Conservation (phyloP, 2,329 filamentous ascomycete genomes). For the Capronia epimyces region DNA sequence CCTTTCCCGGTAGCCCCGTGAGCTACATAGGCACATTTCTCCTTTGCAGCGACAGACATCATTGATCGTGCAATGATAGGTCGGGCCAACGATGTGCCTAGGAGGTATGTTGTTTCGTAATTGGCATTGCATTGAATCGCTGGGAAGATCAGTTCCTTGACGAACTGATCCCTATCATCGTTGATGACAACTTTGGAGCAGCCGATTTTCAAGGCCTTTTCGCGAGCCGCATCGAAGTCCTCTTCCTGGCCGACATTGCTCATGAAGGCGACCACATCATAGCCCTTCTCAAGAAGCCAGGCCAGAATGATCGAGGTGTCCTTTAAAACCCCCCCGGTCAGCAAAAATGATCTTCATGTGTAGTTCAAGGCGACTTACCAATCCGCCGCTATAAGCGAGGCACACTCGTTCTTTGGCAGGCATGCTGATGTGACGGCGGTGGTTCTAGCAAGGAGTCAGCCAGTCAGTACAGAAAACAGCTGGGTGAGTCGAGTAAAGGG, state of each 20-base stretch:
- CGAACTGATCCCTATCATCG: slow-evolving; percentile 67
- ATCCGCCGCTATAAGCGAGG: slow-evolving; percentile 2
- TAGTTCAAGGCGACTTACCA: neutral
- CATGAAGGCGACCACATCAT: slow-evolving; percentile 60
- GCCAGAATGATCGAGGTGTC: slow-evolving; percentile 55
- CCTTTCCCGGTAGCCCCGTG: slow-evolving; percentile 42
- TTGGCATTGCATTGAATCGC: too few species aligned
- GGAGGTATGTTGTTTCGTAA: slow-evolving; percentile 12
- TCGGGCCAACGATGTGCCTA: slow-evolving; percentile 36
- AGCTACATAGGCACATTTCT: slow-evolving; percentile 38
- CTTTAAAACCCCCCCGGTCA: slow-evolving; percentile 47
- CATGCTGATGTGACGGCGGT: too few species aligned
- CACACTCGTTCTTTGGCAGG: slow-evolving; percentile 10
- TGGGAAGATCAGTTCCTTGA: slow-evolving; percentile 74
- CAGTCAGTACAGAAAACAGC: too few species aligned
- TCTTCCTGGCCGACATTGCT: slow-evolving; percentile 68
- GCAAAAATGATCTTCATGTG: neutral
- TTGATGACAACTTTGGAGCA: neutral
- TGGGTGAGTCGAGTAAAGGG: too few species aligned
- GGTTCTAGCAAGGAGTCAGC: too few species aligned
- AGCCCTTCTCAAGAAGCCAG: slow-evolving; percentile 45
- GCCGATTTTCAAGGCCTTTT: slow-evolving; percentile 57
- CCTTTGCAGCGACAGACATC: slow-evolving; percentile 38
- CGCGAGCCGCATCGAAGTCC: slow-evolving; percentile 70
- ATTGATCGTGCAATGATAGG: slow-evolving; percentile 46